Evolutionary conservation across 257 asterid genomes (phyloP).

Genomic region (Forsythia viridissima): DNA sequence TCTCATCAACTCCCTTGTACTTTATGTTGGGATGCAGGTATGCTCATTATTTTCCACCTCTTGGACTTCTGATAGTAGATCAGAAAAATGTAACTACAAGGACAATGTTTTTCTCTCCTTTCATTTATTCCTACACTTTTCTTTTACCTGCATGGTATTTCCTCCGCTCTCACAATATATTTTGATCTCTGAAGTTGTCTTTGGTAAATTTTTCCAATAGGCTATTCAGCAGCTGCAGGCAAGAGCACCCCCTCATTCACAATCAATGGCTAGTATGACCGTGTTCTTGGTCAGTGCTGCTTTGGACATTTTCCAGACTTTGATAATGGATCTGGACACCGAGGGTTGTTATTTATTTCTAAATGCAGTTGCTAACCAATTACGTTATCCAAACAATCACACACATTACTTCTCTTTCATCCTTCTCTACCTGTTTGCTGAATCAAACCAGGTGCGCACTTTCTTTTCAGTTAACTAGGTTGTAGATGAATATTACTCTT

Average conservation of each 20-base stretch:
- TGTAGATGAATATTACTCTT: neutral
- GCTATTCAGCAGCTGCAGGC: conserved; percentile 93
- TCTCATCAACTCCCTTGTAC: conserved; percentile 89
- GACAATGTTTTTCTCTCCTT: neutral
- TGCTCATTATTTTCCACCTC: neutral
- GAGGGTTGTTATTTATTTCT: conserved; percentile 97
- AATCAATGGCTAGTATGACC: conserved; percentile 66
- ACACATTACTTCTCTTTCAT: conserved; percentile 95
- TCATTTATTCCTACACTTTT: neutral
- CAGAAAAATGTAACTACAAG: too few species aligned
- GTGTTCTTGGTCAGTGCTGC: conserved; percentile 85
- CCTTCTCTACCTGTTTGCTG: conserved; percentile 81
- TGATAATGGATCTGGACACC: conserved; percentile 82
- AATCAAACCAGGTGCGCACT: conserved; percentile 73
- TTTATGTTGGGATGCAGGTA: conserved; percentile 91
- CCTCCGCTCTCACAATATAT: neutral
- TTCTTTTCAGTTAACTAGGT: neutral
- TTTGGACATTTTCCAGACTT: conserved; percentile 81
- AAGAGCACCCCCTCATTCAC: conserved; percentile 68
- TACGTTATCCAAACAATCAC: conserved; percentile 97
- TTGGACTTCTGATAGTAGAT: neutral
- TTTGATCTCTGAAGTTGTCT: conserved; percentile 4
- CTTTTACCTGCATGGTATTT: neutral
- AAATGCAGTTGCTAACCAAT: conserved; percentile 92
- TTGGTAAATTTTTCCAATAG: conserved; percentile 33